Conservation (phyloP, 2,329 filamentous ascomycete species). For the Neofusicoccum sp. region DNA sequence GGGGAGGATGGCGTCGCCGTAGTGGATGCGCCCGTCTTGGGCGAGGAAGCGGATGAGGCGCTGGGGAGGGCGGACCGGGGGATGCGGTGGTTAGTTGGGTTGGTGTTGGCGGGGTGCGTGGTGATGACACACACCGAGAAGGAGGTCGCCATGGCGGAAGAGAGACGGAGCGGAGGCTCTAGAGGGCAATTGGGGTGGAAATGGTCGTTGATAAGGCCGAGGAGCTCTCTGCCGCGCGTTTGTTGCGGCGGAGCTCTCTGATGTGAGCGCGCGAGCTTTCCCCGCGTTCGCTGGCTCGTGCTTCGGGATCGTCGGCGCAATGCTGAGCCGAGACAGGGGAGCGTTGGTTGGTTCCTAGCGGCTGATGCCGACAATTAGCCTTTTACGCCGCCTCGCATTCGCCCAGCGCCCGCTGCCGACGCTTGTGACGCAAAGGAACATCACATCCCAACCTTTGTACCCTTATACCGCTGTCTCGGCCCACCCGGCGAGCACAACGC, state of each 20-base stretch:
- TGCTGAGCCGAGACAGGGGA: not conserved
- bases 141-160: not conserved
- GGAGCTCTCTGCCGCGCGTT: not conserved
- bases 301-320: slow-evolving; percentile 7
- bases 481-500: too few species aligned
- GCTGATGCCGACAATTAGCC: not conserved
- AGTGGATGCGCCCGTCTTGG: slow-evolving; percentile 30
- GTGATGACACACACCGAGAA: slow-evolving; percentile 3
- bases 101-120: not conserved
- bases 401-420: too few species aligned
- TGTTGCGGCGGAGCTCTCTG: not conserved
- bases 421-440: not conserved
- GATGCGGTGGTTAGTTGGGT: not conserved
- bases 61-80: slow-evolving; percentile 11
- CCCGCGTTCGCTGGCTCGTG: not conserved
- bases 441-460: not conserved
- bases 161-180: too few species aligned
- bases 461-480: not conserved
- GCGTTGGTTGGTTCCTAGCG: not conserved
- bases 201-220: too few species aligned
- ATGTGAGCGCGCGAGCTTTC: not conserved
- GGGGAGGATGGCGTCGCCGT: slow-evolving; percentile 60
- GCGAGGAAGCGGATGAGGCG: slow-evolving; percentile 34
- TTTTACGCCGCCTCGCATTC: not conserved
- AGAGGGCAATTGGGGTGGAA: too few species aligned